phyloP scores from a whole-genome alignment of 345 rosid genomes.

The Eucalyptus pauciflora region DNA sequence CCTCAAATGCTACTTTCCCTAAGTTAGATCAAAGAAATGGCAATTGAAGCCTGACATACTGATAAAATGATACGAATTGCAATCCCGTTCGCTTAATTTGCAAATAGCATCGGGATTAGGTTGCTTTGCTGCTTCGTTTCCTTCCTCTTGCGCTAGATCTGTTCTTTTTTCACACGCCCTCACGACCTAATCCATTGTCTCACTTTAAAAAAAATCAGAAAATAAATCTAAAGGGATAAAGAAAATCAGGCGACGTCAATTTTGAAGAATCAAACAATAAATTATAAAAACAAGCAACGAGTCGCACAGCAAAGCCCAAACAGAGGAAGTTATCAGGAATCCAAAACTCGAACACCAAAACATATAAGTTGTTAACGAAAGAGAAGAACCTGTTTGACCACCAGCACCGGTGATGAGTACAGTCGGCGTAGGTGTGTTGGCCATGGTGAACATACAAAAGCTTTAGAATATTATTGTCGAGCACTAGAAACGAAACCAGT shows the following conservation, averaged over 20 bases:
- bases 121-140: not conserved
- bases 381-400: not conserved
- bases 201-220: not conserved
- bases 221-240: not conserved
- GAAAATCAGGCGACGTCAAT: not conserved
- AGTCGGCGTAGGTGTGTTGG: not conserved
- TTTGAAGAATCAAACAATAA: not conserved
- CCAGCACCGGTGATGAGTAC: not conserved
- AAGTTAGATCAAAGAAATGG: not conserved
- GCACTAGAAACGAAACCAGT: too few species aligned
- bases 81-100: not conserved
- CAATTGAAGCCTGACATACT: not conserved
- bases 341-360: not conserved
- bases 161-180: not conserved
- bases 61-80: not conserved
- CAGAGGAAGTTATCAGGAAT: not conserved
- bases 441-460: not conserved
- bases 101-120: not conserved
- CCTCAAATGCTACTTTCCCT: not conserved
- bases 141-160: not conserved
- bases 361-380: not conserved
- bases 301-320: not conserved
- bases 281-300: not conserved
- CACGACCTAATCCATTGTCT: not conserved
- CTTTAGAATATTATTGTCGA: not conserved